phyloP scores from a whole-genome alignment of 768 basidiomycete species.

The Pisolithus sp. region DNA sequence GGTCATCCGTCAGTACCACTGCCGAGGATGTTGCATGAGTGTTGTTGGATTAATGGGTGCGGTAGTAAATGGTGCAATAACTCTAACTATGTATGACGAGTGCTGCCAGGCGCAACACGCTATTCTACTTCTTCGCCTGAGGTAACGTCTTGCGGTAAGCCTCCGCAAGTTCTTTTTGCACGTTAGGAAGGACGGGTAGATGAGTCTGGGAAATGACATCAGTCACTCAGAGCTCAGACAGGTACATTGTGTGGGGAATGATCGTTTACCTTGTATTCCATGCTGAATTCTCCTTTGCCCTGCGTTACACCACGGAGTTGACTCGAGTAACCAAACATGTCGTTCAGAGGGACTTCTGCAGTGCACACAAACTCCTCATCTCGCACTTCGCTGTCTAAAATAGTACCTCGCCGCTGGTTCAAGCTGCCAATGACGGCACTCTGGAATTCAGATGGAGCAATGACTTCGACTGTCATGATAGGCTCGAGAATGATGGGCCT shows the following conservation, averaged over 20 bases:
- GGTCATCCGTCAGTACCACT: neutral
- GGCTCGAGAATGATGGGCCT: conserved; percentile 86
- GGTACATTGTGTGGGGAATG: neutral
- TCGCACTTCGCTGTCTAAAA: conserved; percentile 91
- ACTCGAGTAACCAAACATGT: conserved; percentile 98
- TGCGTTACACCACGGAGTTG: conserved; percentile 91
- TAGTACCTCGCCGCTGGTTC: conserved; percentile 88
- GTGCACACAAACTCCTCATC: conserved; percentile 93
- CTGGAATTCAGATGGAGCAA: conserved; percentile 95
- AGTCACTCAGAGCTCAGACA: neutral
- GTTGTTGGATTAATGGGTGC: neutral
- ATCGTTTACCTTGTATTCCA: conserved; percentile 64
- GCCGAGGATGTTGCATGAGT: neutral
- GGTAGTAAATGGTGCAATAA: neutral
- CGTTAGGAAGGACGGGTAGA: conserved; percentile 73
- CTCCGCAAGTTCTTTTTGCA: conserved; percentile 86
- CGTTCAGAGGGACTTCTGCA: conserved; percentile 91
- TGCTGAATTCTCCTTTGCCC: conserved; percentile 88
- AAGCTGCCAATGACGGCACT: conserved; percentile 90
- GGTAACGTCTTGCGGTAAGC: conserved; percentile 76
- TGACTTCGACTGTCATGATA: conserved; percentile 98
- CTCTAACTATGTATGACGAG: neutral
- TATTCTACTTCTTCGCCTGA: conserved; percentile 59
- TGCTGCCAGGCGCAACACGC: too few relatives aligned
- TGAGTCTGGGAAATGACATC: conserved; percentile 49